A percentile compares a stretch with the other conserved stretches of the same genome.
Conservation (phyloP, 2,329 filamentous ascomycete genomes). For the Phaeosphaeria sp. region DNA sequence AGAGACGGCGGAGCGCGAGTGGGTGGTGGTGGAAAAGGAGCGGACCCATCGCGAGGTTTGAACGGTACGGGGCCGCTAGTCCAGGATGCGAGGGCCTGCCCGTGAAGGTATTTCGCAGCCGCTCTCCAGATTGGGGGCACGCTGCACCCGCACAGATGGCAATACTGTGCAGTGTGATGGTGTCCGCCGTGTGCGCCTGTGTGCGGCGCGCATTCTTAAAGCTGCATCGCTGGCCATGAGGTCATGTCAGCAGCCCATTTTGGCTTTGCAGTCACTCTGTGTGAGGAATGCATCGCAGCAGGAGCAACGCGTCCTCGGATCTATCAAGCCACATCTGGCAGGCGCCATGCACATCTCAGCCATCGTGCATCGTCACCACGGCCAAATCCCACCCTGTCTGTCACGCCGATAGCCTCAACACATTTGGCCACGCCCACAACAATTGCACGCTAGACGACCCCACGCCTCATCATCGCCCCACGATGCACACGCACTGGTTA, state of each 20-base stretch:
- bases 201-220: neutral
- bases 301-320: neutral
- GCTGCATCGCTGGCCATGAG: neutral
- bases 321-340: slow-evolving; percentile 3
- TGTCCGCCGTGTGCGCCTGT: neutral
- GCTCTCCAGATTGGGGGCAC: neutral
- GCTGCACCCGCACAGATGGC: neutral
- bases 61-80: slow-evolving; percentile 1
- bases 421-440: neutral
- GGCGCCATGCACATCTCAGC: slow-evolving; percentile 7
- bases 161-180: neutral
- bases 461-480: too few species aligned
- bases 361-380: slow-evolving; percentile 1
- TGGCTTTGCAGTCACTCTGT: neutral
- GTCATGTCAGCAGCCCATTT: neutral
- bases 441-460: neutral
- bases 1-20: slow-evolving; percentile 4
- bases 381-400: slow-evolving; percentile 1
- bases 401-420: slow-evolving; percentile 2
- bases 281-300: slow-evolving; percentile 1
- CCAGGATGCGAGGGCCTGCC: neutral
- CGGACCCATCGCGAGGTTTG: slow-evolving; percentile 7
- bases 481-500: neutral
- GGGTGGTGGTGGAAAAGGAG: slow-evolving; percentile 7
- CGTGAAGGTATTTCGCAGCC: neutral